A percentile compares a stretch with the other conserved stretches of the same genome.
Conservation (phyloP, 1,139 yeast genomes). For the Hyphopichia wangnamkhiaoensis region DNA sequence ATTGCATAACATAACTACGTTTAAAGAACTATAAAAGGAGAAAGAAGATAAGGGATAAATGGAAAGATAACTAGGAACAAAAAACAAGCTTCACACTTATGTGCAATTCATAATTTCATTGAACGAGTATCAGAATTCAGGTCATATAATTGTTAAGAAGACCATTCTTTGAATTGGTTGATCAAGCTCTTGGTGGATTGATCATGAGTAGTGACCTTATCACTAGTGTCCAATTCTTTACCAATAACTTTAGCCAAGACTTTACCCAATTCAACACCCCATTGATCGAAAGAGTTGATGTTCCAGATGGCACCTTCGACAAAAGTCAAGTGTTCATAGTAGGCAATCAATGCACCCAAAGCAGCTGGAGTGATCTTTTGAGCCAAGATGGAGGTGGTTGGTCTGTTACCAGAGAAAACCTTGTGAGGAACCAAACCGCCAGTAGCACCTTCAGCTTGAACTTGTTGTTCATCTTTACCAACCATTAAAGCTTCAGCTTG, state of each 20-base stretch:
- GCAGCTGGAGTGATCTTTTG: conserved; percentile 96
- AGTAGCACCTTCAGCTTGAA: conserved; percentile 85
- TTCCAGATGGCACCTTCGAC: conserved; percentile 99
- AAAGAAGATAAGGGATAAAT: background rate
- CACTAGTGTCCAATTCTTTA: conserved; percentile 65
- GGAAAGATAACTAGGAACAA: background rate
- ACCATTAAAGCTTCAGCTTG: conserved; percentile 98
- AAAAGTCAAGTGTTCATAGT: conserved; percentile 95
- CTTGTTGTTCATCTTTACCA: conserved; percentile 86
- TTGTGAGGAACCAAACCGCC: conserved; percentile 91
- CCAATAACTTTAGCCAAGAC: conserved; percentile 95
- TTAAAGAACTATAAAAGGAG: background rate
- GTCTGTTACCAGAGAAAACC: conserved; percentile 96
- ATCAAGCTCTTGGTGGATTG: conserved; percentile 88
- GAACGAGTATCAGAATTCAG: background rate
- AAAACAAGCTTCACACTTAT: too few relatives aligned
- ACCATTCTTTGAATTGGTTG: conserved; percentile 93
- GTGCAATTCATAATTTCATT: conserved; percentile 1
- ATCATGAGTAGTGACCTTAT: conserved; percentile 68
- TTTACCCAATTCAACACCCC: conserved; percentile 99
- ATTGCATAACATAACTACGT: background rate
- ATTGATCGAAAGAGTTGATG: conserved; percentile 98
- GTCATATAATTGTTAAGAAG: conserved; percentile 23
- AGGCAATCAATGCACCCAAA: conserved; percentile 92
- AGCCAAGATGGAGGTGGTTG: conserved; percentile 94